Percentiles rank a stretch among this genome's conserved stretches.
phyloP scores from a whole-genome alignment of 1,284 basidiomycete species.

The Inonotus obliquus region DNA sequence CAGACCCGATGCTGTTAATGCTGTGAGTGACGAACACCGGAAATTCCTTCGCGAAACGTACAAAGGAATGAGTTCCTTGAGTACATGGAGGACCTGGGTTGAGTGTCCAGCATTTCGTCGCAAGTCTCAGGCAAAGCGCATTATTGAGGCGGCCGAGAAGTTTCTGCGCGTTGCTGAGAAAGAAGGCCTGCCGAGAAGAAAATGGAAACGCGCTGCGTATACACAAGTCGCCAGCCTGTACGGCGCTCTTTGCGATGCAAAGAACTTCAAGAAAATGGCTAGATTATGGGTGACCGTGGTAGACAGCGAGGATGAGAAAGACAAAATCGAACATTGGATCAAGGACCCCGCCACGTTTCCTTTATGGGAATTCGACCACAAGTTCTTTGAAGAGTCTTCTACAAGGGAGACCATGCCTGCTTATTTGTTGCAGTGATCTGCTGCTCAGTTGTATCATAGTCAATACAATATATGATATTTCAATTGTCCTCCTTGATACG shows the following conservation, averaged over 20 bases:
- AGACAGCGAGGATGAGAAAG: background rate
- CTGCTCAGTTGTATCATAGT: too few relatives aligned
- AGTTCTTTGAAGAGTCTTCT: too few relatives aligned
- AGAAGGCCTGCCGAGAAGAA: background rate
- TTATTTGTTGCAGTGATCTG: too few relatives aligned
- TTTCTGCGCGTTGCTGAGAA: background rate
- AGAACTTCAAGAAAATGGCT: slow-evolving; percentile 3
- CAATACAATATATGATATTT: too few relatives aligned
- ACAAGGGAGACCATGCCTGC: too few relatives aligned
- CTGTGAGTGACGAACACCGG: background rate
- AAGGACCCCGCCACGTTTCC: background rate
- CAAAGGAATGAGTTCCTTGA: background rate
- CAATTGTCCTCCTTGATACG: too few relatives aligned
- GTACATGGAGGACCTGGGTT: background rate
- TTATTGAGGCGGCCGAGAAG: background rate
- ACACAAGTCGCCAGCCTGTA: background rate
- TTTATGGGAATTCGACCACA: background rate
- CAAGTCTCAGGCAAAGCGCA: background rate
- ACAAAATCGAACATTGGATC: background rate
- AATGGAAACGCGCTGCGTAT: too few relatives aligned
- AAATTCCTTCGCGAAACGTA: background rate
- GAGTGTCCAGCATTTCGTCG: background rate
- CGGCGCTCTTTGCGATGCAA: background rate
- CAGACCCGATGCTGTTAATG: background rate
- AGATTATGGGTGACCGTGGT: background rate